Percentiles rank a stretch among this genome's conserved stretches.
Evolutionary conservation across 148 eudicot species (phyloP).

Genomic region (Mesembryanthemum crystallinum): DNA sequence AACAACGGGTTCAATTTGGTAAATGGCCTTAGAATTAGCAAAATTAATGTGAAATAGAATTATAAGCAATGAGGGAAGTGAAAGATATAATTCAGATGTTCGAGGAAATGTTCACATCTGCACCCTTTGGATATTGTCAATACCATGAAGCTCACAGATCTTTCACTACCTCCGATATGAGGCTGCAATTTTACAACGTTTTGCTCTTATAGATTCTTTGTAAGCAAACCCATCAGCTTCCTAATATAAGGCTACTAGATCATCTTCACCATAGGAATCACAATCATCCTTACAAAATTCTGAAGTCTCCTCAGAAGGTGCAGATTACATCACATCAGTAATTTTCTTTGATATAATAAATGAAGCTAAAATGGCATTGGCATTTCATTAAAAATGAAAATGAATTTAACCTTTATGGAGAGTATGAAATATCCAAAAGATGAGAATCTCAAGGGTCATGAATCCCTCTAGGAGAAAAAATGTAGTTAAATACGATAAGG

Average conservation of each 20-base stretch:
- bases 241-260: background rate
- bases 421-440: too few relatives aligned
- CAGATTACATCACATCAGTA: background rate
- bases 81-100: background rate
- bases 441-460: too few relatives aligned
- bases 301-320: too few relatives aligned
- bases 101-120: background rate
- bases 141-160: background rate
- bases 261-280: background rate
- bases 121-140: background rate
- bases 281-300: background rate
- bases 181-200: background rate
- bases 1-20: too few relatives aligned
- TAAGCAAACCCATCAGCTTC: background rate
- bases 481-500: too few relatives aligned
- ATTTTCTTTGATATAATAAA: background rate
- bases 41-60: background rate
- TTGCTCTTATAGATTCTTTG: background rate
- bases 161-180: background rate
- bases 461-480: too few relatives aligned
- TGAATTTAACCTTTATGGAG: too few relatives aligned
- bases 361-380: background rate
- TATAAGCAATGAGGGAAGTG: background rate
- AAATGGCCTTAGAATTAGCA: background rate
- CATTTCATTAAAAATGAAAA: too few relatives aligned